phyloP scores from a whole-genome alignment of 345 rosid species.

The Eutrema yunnanense region DNA sequence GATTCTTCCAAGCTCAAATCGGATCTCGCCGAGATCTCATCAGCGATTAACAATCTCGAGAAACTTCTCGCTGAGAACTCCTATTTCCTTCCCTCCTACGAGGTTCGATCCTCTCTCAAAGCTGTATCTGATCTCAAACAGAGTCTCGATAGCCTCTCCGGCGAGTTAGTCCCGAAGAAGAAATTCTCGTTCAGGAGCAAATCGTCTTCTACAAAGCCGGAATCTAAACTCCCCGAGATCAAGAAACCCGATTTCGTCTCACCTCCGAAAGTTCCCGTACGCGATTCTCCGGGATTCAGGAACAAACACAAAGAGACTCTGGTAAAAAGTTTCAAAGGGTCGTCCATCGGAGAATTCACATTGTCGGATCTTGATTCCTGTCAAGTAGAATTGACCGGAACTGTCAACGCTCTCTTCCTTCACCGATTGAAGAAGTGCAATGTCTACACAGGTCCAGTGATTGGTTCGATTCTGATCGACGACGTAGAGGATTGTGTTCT shows the following conservation, averaged over 20 bases:
- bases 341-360: constrained; percentile 65
- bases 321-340: constrained; percentile 39
- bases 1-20: constrained; percentile 43
- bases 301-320: constrained; percentile 42
- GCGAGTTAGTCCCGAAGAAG: constrained; percentile 55
- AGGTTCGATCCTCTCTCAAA: constrained; percentile 69
- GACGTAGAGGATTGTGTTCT: constrained; percentile 58
- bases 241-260: constrained; percentile 10
- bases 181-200: constrained; percentile 72
- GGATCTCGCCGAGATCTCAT: constrained; percentile 45
- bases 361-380: constrained; percentile 64
- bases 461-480: constrained; percentile 78
- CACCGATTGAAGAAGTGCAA: constrained; percentile 50
- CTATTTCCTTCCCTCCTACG: constrained; percentile 69
- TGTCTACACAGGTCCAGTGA: constrained; percentile 63
- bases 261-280: constrained; percentile 21
- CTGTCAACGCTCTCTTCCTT: constrained; percentile 50
- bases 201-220: constrained; percentile 28
- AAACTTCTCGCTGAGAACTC: constrained; percentile 72
- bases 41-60: constrained; percentile 60
- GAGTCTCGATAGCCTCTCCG: constrained; percentile 42
- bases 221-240: constrained; percentile 23
- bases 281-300: constrained; percentile 64
- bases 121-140: constrained; percentile 61
- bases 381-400: constrained; percentile 52